Conservation (phyloP, 768 basidiomycete species). For the Boletus coccyginus region DNA sequence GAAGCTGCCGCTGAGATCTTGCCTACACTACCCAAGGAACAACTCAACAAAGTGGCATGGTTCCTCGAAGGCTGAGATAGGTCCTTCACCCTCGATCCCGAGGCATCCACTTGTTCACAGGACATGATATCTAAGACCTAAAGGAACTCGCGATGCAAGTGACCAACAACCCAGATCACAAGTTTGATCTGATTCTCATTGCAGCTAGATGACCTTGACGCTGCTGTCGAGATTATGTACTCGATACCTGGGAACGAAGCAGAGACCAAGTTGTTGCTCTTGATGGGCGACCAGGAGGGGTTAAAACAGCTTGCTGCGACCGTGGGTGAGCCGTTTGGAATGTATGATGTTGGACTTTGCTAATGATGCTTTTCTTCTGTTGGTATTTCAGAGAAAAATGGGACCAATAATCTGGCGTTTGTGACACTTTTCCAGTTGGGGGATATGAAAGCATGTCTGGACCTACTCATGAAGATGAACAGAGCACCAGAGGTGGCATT, state of each 20-base stretch:
- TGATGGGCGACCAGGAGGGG: conserved; percentile 75
- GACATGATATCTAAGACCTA: conserved; percentile 51
- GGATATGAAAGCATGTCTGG: conserved; percentile 73
- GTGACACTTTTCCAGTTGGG: conserved; percentile 83
- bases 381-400: conserved; percentile 54
- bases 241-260: conserved; percentile 67
- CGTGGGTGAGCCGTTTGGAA: conserved; percentile 53
- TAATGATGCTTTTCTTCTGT: neutral
- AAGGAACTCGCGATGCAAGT: conserved; percentile 92
- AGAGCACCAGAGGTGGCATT: conserved; percentile 90
- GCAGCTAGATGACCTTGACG: conserved; percentile 87
- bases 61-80: conserved; percentile 90
- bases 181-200: conserved; percentile 93
- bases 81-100: neutral
- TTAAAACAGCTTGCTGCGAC: conserved; percentile 58
- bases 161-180: conserved; percentile 91
- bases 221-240: conserved; percentile 75
- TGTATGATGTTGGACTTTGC: neutral
- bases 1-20: conserved; percentile 80
- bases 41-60: conserved; percentile 88
- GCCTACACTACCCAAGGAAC: conserved; percentile 82
- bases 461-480: conserved; percentile 80
- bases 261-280: conserved; percentile 75
- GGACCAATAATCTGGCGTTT: conserved; percentile 94
- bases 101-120: neutral